Evolutionary conservation across 1,284 basidiomycete genomes (phyloP).

Genomic region (Fomitopsis betulina): DNA sequence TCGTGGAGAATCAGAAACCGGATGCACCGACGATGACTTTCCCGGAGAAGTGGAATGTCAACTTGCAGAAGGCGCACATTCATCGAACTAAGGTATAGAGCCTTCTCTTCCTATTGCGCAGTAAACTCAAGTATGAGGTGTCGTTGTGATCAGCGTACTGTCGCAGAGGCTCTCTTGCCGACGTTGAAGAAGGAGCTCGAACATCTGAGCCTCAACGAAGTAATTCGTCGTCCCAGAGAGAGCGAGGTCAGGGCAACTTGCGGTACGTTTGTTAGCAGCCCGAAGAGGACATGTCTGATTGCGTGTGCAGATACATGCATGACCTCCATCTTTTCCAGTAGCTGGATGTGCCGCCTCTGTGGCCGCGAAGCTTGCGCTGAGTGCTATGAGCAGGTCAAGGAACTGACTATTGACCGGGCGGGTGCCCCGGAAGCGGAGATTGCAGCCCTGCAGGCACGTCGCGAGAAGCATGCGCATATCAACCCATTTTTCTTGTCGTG

Average conservation of each 20-base stretch:
- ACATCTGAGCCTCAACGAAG: constrained; percentile 57
- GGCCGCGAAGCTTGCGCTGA: constrained; percentile 87
- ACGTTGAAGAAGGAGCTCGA: constrained; percentile 64
- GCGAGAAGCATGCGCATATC: constrained; percentile 57
- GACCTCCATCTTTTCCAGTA: constrained; percentile 86
- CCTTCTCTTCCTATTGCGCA: background rate
- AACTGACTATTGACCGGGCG: constrained; percentile 51
- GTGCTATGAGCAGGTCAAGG: constrained; percentile 71
- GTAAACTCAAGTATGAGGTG: background rate
- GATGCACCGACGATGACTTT: constrained; percentile 61
- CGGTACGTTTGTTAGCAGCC: constrained; percentile 44
- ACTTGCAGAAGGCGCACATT: constrained; percentile 44
- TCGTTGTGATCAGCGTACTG: constrained; percentile 42
- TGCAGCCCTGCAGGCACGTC: constrained; percentile 40
- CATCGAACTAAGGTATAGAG: constrained; percentile 52
- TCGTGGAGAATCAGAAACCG: constrained; percentile 55
- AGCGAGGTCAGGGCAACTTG: constrained; percentile 79
- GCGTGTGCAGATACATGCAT: constrained; percentile 75
- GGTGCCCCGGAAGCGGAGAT: constrained; percentile 44
- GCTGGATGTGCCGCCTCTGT: constrained; percentile 87
- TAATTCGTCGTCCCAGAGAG: constrained; percentile 72
- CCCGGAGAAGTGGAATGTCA: constrained; percentile 62
- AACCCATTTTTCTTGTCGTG: constrained; percentile 75
- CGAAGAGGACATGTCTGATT: constrained; percentile 1
- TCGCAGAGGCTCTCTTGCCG: constrained; percentile 67